Evolutionary conservation across 2,329 filamentous ascomycete species (phyloP).

Genomic region (Colletotrichum gigasporum): DNA sequence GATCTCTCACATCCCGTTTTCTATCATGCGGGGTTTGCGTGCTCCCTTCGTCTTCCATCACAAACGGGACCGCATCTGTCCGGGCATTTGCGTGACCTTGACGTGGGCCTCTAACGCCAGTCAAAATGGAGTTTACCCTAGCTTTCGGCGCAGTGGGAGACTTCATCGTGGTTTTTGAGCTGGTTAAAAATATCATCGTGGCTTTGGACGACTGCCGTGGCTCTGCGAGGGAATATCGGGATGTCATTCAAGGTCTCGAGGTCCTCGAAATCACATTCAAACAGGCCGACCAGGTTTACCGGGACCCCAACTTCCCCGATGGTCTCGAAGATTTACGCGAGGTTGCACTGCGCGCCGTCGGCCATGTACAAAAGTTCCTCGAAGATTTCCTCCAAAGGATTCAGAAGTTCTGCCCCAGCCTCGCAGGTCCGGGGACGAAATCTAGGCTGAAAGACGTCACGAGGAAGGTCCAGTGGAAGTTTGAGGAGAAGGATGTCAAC

Average conservation of each 20-base stretch:
- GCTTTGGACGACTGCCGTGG: slow-evolving; percentile 41
- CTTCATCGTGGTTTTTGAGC: slow-evolving; percentile 38
- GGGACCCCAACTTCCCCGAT: no score
- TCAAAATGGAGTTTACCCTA: slow-evolving; percentile 25
- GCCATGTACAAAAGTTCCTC: not conserved
- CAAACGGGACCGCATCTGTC: no score
- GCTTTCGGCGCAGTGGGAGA: slow-evolving; percentile 42
- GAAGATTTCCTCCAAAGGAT: not conserved
- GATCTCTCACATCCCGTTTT: no score
- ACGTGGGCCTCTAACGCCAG: no score
- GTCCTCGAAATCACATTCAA: slow-evolving; percentile 19
- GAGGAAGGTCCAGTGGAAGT: not conserved
- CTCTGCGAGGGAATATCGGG: slow-evolving; percentile 40
- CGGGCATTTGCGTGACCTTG: no score
- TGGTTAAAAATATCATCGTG: slow-evolving; percentile 40
- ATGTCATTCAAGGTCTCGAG: slow-evolving; percentile 38
- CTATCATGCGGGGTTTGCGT: no score
- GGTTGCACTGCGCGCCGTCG: not conserved
- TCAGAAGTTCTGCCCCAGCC: not conserved
- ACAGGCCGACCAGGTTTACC: not conserved
- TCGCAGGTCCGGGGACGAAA: not conserved
- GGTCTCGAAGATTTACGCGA: not conserved
- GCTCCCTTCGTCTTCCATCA: no score
- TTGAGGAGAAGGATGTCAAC: not conserved
- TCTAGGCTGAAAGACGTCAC: not conserved